phyloP scores from a whole-genome alignment of 192 early-diverging fungal species.

The Backusella westeae region DNA sequence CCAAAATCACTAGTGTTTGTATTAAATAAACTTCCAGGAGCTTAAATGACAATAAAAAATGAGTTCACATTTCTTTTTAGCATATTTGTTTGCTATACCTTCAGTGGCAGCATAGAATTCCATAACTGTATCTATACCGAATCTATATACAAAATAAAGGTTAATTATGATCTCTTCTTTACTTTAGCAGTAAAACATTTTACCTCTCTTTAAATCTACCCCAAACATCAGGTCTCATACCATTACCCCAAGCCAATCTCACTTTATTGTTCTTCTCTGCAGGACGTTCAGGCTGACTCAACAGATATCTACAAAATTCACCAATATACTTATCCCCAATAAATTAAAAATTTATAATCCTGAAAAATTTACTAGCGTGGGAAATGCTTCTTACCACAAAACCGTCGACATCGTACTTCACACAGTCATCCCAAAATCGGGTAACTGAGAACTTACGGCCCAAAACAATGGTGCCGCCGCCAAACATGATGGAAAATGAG shows the following conservation, averaged over 20 bases:
- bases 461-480: conserved; percentile 49
- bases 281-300: conserved; percentile 45
- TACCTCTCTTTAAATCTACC: conserved; percentile 44
- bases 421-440: conserved; percentile 53
- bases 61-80: background rate
- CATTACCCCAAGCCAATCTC: conserved; percentile 60
- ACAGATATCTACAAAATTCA: conserved; percentile 63
- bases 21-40: conserved; percentile 38
- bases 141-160: conserved; percentile 28
- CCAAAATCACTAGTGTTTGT: conserved; percentile 44
- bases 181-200: no score
- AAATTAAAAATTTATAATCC: conserved; percentile 46
- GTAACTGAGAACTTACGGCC: conserved; percentile 53
- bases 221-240: conserved; percentile 69
- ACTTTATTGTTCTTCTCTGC: conserved; percentile 53
- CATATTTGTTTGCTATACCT: conserved; percentile 27
- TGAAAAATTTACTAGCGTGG: conserved; percentile 55
- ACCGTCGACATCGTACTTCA: conserved; percentile 37
- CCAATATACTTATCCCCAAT: conserved; percentile 58
- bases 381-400: conserved; percentile 39
- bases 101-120: conserved; percentile 70
- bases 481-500: conserved; percentile 18
- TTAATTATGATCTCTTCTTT: background rate
- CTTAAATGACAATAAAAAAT: background rate
- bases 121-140: conserved; percentile 49